phyloP scores from a whole-genome alignment of 768 basidiomycete species.

The Trametes cingulata region DNA sequence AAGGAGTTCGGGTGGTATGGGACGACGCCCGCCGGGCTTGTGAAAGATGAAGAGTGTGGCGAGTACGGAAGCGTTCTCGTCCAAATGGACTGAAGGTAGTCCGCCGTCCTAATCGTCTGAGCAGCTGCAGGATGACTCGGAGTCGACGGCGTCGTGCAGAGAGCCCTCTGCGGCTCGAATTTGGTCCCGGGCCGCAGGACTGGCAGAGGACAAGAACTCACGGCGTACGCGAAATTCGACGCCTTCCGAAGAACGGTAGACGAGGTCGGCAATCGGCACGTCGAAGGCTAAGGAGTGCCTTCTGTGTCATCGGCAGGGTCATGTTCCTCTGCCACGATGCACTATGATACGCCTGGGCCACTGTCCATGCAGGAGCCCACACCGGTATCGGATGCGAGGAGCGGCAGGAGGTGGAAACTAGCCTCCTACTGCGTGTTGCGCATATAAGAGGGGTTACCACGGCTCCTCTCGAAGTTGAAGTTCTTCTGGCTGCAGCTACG shows the following conservation, averaged over 20 bases:
- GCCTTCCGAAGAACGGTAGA: slow-evolving; percentile 54
- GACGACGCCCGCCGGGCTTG: neutral
- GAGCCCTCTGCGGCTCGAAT: neutral
- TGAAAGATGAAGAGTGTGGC: neutral
- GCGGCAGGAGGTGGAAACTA: no score
- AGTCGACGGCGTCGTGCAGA: neutral
- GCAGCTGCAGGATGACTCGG: slow-evolving; percentile 17
- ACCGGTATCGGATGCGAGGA: no score
- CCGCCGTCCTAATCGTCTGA: neutral
- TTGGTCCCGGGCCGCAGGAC: slow-evolving; percentile 20
- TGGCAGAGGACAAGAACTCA: slow-evolving; percentile 34
- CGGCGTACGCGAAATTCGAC: slow-evolving; percentile 40
- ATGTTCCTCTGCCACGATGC: no score
- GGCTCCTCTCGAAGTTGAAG: no score
- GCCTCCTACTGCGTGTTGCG: no score
- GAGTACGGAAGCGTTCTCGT: neutral
- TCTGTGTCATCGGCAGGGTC: no score
- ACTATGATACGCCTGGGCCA: no score
- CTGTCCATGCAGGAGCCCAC: no score
- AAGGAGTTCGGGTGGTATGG: neutral
- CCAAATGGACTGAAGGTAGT: neutral
- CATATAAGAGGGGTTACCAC: no score
- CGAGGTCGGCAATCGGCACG: slow-evolving; percentile 39
- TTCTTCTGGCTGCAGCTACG: no score
- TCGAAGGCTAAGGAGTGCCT: no score